A percentile compares a stretch with the other conserved stretches of the same genome.
Evolutionary conservation across 2,329 filamentous ascomycete genomes (phyloP).

Genomic region (Cladosporium sp.): DNA sequence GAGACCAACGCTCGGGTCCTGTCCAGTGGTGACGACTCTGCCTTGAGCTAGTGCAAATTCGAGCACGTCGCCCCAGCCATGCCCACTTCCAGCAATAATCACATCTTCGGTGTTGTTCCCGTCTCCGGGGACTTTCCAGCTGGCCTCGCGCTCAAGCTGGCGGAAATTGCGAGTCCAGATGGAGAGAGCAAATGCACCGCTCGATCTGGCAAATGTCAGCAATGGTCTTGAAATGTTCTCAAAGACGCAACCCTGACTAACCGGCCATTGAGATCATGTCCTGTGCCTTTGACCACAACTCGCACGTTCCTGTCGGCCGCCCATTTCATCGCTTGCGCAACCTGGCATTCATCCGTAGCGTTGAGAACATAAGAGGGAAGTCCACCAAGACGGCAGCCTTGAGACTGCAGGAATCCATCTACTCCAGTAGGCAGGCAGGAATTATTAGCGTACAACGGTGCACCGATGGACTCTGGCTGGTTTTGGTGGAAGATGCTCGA

Average conservation of each 20-base stretch:
- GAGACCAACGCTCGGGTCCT: slow-evolving; percentile 22
- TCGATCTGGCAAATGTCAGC: slow-evolving; percentile 14
- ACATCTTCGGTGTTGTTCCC: slow-evolving; percentile 19
- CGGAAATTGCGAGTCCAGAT: slow-evolving; percentile 24
- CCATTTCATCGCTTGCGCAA: slow-evolving; percentile 34
- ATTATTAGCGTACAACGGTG: slow-evolving; percentile 36
- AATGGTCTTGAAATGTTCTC: background rate
- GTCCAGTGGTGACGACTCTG: slow-evolving; percentile 23
- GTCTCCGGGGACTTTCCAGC: slow-evolving; percentile 12
- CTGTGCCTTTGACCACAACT: slow-evolving; percentile 25
- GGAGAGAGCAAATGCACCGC: slow-evolving; percentile 22
- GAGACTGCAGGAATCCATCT: slow-evolving; percentile 28
- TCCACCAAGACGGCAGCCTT: slow-evolving; percentile 35
- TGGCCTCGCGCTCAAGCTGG: slow-evolving; percentile 8
- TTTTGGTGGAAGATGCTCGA: slow-evolving; percentile 34
- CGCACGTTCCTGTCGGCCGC: slow-evolving; percentile 21
- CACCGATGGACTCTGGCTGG: slow-evolving; percentile 37
- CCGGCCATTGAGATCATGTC: slow-evolving; percentile 25
- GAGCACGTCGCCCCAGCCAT: slow-evolving; percentile 29
- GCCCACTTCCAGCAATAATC: slow-evolving; percentile 31
- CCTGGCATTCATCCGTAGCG: slow-evolving; percentile 34
- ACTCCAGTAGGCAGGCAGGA: slow-evolving; percentile 36
- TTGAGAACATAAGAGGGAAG: slow-evolving; percentile 39
- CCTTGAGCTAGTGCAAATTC: slow-evolving; percentile 21
- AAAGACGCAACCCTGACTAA: background rate